A percentile compares a stretch with the other conserved stretches of the same genome.
Conservation (phyloP, 176 grass and related monocot species). For the Cenchrus fungigraminus region DNA sequence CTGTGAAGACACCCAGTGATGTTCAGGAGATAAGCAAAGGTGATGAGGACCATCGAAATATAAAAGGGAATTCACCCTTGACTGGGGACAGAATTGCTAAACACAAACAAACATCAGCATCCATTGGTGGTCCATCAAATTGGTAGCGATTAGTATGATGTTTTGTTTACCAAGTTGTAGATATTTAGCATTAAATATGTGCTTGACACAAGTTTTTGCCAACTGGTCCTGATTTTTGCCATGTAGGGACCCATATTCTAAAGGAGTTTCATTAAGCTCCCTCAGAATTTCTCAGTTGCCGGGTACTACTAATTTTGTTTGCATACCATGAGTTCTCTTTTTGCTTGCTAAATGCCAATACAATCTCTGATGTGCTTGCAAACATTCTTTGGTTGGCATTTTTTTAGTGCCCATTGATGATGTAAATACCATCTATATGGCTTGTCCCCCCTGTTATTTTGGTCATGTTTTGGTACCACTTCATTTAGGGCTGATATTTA, state of each 20-base stretch:
- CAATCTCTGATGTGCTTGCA: neutral
- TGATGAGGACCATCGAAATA: slow-evolving; percentile 45
- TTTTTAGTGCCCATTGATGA: neutral
- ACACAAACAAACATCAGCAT: slow-evolving; percentile 53
- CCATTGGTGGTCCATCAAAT: slow-evolving; percentile 69
- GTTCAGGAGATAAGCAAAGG: slow-evolving; percentile 52
- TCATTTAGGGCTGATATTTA: neutral
- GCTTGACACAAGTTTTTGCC: slow-evolving; percentile 38
- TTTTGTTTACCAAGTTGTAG: slow-evolving; percentile 28
- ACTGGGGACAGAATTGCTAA: slow-evolving; percentile 45
- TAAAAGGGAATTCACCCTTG: slow-evolving; percentile 51
- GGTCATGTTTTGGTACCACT: neutral
- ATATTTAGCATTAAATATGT: slow-evolving; percentile 36
- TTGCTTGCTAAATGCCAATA: neutral
- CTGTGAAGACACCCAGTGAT: slow-evolving; percentile 24
- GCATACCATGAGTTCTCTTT: slow-evolving; percentile 5
- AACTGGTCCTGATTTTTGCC: slow-evolving; percentile 52
- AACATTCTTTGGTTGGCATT: neutral
- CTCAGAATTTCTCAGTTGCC: slow-evolving; percentile 61
- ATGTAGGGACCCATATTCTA: slow-evolving; percentile 86
- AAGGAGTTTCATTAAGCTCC: slow-evolving; percentile 61
- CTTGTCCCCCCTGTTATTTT: neutral
- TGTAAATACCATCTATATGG: slow-evolving; percentile 1
- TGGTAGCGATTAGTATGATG: slow-evolving; percentile 59
- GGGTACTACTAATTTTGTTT: slow-evolving; percentile 52